phyloP scores from a whole-genome alignment of 768 basidiomycete species.

The Phanerochaete sordida region DNA sequence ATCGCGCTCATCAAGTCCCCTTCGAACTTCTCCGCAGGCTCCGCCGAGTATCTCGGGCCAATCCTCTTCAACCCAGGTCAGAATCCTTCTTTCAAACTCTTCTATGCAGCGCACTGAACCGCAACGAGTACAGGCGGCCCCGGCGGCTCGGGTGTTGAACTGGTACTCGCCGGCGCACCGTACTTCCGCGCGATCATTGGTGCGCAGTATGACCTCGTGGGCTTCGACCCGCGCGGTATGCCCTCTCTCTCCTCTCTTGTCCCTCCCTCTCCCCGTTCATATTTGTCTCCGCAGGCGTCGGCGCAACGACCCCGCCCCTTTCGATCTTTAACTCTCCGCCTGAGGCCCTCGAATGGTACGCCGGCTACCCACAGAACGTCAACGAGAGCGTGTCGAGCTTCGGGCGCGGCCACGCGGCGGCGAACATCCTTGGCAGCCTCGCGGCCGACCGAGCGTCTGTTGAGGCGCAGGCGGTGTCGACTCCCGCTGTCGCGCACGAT shows the following conservation, averaged over 20 bases:
- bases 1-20: too few relatives aligned
- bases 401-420: background rate
- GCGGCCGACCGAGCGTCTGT: background rate
- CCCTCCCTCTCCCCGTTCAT: too few relatives aligned
- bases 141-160: conserved; percentile 21
- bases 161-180: conserved; percentile 3
- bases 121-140: too few relatives aligned
- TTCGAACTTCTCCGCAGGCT: too few relatives aligned
- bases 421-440: background rate
- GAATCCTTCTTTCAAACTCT: too few relatives aligned
- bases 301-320: background rate
- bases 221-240: conserved; percentile 30
- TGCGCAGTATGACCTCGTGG: conserved; percentile 24
- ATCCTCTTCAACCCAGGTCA: too few relatives aligned
- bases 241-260: too few relatives aligned
- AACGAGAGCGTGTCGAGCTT: background rate
- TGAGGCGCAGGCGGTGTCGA: conserved; percentile 18
- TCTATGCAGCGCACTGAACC: too few relatives aligned
- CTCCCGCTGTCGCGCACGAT: conserved; percentile 26
- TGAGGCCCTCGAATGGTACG: background rate
- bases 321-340: background rate
- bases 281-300: conserved; percentile 13
- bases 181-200: conserved; percentile 20
- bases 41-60: too few relatives aligned
- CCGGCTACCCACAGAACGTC: background rate